Evolutionary conservation across 345 rosid species (phyloP).

Genomic region (Salix udensis): DNA sequence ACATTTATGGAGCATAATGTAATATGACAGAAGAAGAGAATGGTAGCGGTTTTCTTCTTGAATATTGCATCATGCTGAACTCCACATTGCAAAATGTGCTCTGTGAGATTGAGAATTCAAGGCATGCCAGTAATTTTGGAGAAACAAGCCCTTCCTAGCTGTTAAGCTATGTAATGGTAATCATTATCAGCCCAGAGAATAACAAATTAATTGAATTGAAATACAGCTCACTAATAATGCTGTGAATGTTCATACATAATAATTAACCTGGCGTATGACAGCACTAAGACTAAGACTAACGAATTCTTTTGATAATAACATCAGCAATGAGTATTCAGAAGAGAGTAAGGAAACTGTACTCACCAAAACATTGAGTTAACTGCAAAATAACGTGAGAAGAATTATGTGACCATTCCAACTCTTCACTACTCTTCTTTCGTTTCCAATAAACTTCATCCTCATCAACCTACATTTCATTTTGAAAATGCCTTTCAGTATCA

Average conservation of each 20-base stretch:
- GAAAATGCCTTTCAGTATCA: conserved; percentile 16
- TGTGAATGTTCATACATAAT: background rate
- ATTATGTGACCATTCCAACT: conserved; percentile 66
- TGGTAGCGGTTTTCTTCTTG: background rate
- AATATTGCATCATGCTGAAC: background rate
- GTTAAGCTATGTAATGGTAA: background rate
- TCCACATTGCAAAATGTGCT: background rate
- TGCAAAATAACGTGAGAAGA: conserved; percentile 57
- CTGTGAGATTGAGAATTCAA: background rate
- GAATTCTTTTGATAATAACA: background rate
- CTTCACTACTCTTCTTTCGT: conserved; percentile 59
- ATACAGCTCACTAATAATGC: background rate
- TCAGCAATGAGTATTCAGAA: background rate
- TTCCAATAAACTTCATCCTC: conserved; percentile 87
- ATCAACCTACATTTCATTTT: conserved; percentile 58
- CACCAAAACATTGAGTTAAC: conserved; percentile 56
- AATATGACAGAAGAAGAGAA: background rate
- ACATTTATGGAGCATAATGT: background rate
- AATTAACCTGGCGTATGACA: background rate
- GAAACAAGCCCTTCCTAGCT: background rate
- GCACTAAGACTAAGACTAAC: background rate
- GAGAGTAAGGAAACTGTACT: background rate
- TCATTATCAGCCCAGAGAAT: background rate
- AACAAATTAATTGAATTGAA: background rate
- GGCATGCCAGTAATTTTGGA: background rate